Evolutionary conservation across 2,329 filamentous ascomycete genomes (phyloP).

Genomic region (Myriosclerotinia curreyana): DNA sequence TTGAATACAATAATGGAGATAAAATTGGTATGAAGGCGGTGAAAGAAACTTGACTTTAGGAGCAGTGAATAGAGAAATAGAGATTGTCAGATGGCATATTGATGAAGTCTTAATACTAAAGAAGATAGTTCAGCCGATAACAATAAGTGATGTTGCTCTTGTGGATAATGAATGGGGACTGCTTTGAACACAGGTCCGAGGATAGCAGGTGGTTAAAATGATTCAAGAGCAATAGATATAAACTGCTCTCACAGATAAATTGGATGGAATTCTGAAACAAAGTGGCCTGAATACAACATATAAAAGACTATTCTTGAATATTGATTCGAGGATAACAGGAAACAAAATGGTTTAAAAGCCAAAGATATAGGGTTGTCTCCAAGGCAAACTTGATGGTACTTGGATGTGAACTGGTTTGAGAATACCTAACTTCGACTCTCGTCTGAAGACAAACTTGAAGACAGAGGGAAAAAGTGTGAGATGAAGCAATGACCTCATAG

Average conservation of each 20-base stretch:
- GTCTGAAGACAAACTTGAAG: too few relatives aligned
- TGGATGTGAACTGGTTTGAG: background rate
- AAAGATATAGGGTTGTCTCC: background rate
- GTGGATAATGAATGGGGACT: background rate
- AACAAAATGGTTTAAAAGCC: too few relatives aligned
- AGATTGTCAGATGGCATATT: background rate
- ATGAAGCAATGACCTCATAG: too few relatives aligned
- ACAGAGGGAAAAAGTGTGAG: too few relatives aligned
- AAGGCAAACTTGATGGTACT: too few relatives aligned
- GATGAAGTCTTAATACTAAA: background rate
- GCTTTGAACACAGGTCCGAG: background rate
- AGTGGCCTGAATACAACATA: too few relatives aligned
- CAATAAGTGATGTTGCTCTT: accelerated
- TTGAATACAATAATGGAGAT: background rate
- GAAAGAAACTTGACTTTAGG: background rate
- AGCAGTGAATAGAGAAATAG: background rate
- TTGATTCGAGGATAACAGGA: too few relatives aligned
- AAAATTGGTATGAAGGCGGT: background rate
- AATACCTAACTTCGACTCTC: background rate
- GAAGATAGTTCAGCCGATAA: background rate
- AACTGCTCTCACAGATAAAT: too few relatives aligned
- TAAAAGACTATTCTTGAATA: background rate
- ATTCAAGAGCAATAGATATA: background rate
- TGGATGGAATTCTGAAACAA: background rate
- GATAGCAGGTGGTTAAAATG: background rate